Base-by-base conservation (phyloP, 352 stramenopile species). In the Globisporangium recalcitrans region DNA sequence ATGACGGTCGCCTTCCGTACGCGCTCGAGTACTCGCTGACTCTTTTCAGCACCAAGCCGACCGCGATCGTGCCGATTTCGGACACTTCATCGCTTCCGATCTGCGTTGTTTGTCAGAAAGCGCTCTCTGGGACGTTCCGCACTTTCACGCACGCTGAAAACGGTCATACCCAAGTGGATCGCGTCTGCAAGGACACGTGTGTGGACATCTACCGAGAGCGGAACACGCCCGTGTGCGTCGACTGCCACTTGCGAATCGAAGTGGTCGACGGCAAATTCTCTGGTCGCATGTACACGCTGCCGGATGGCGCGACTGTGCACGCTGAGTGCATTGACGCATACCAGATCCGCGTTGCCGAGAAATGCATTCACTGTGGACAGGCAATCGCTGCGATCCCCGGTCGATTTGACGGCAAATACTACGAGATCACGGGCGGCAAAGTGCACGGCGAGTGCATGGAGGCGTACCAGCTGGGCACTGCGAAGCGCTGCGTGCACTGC, bases 241-340 rank as follows among this genome's bases (percentile, higher is more conserved):
- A 95, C 52, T 95, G 85, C 64, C 71, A 80, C 40, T 66, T 88
- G 55, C 82, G 79, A 49, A 92, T 95, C 62, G 82, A 93, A 72
- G 70, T 84, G 8, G 75, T 93, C 47, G 72, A 87, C 40, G 78
- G 75, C 10, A 74, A 70, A 16, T 95, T 95, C 58, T 95, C 85
- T 0, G 85, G 85, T 1, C 80, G 82, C 21, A 81, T 95, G 72
- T 95, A 86, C 58, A 88, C 82, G 40, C 72, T 95, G 24, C 78
- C 77, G 0, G 84, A 93, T 54, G 85, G 85, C 4, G 86, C 82
- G 22, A 86, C 72, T 27, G 78, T 91, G 32, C 85, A 95, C 60
- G 83, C 80, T 31, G 85, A 95, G 62, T 95, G 85, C 54, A 90
- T 95, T 52, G 85, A 93, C 58, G 82, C 79, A n/a, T 95, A 95